Evolutionary conservation across 2,329 filamentous ascomycete species (phyloP).

Genomic region (Fusarium udum): DNA sequence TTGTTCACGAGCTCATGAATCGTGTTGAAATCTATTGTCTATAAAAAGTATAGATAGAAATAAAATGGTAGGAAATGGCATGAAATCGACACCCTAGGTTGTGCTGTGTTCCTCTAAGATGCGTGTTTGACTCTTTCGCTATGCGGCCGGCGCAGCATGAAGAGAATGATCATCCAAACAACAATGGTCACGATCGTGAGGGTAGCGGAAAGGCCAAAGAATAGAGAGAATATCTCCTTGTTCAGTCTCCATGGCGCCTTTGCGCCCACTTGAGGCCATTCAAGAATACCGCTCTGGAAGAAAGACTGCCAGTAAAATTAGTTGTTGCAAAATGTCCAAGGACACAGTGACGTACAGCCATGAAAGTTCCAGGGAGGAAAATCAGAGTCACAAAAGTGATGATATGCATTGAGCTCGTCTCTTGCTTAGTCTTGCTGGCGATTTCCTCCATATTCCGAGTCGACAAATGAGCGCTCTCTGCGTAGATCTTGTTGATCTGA

Average conservation of each 20-base stretch:
- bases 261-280: neutral
- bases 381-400: constrained; percentile 29
- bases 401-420: constrained; percentile 32
- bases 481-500: constrained; percentile 24
- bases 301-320: constrained; percentile 10
- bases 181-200: neutral
- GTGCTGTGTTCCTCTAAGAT: neutral
- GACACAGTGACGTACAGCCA: constrained; percentile 12
- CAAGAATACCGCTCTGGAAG: constrained; percentile 30
- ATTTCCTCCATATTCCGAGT: constrained; percentile 29
- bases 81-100: neutral
- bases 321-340: neutral
- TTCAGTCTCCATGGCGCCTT: neutral
- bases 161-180: neutral
- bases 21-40: neutral
- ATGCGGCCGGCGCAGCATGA: constrained; percentile 3
- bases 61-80: neutral
- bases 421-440: constrained; percentile 27
- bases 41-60: neutral
- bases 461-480: constrained; percentile 15
- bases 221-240: neutral
- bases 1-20: neutral
- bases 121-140: neutral
- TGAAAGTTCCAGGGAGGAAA: constrained; percentile 28
- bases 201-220: neutral